Evolutionary conservation across 2,329 filamentous ascomycete species (phyloP).

Genomic region (Xylaria sp.): DNA sequence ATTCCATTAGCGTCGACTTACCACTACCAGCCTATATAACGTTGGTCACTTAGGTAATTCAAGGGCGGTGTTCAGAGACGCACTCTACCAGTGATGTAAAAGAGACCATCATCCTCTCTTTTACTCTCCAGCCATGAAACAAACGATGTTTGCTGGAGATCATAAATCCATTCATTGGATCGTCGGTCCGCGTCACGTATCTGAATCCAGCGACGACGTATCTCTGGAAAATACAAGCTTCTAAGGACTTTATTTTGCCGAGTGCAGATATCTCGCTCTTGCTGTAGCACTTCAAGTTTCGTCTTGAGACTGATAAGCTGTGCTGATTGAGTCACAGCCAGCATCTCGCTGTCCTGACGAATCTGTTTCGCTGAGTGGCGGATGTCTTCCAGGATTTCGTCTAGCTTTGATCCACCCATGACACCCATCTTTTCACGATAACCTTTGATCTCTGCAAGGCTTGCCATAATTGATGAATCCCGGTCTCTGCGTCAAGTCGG

Average conservation of each 20-base stretch:
- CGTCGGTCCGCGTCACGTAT: neutral
- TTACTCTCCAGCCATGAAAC: constrained; percentile 8
- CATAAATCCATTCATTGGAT: constrained; percentile 14
- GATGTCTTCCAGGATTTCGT: neutral
- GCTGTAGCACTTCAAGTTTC: neutral
- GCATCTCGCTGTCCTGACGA: neutral
- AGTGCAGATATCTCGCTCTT: neutral
- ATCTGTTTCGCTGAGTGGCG: neutral
- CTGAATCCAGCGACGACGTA: constrained; percentile 12
- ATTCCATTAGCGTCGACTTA: constrained; percentile 17
- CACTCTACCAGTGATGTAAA: neutral
- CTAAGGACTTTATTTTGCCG: neutral
- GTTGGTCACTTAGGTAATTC: no score
- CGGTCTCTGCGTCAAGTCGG: no score
- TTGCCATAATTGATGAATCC: neutral
- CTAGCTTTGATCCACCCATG: neutral
- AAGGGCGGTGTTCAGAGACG: no score
- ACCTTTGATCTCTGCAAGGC: neutral
- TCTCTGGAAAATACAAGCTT: constrained; percentile 3
- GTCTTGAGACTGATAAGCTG: neutral
- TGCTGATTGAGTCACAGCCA: neutral
- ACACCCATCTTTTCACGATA: neutral
- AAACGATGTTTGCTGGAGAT: neutral
- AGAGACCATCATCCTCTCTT: neutral
- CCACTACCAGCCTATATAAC: constrained; percentile 9